phyloP scores from a whole-genome alignment of 83 land plant species.

The Isoetes engelmannii region DNA sequence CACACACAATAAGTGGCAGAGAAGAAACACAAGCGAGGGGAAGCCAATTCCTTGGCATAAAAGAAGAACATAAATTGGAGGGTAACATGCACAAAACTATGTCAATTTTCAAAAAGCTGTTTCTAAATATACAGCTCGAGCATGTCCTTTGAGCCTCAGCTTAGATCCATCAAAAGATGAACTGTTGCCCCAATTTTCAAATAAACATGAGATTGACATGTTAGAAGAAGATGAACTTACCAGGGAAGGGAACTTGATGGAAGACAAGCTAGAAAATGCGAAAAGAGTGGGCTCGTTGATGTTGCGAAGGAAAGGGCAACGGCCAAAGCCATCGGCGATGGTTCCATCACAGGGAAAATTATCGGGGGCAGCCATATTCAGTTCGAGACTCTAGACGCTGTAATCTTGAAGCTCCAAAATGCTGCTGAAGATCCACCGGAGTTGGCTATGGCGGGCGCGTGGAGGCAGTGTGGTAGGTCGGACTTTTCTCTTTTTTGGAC shows the following conservation, averaged over 20 bases:
- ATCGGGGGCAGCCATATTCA: background rate
- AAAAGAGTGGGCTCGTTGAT: conserved; percentile 67
- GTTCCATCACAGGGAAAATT: background rate
- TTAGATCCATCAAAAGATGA: background rate
- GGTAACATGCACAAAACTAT: background rate
- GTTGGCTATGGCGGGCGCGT: background rate
- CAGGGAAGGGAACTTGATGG: conserved; percentile 37
- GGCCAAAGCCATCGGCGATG: conserved; percentile 1
- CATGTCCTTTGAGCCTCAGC: background rate
- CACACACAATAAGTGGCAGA: background rate
- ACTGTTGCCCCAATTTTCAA: background rate
- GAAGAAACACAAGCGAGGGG: conserved; percentile 3
- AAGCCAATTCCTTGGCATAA: background rate
- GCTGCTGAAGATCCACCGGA: conserved; percentile 3
- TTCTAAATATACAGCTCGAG: background rate
- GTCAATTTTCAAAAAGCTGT: background rate
- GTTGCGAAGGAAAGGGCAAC: conserved; percentile 84
- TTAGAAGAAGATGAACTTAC: conserved; percentile 32
- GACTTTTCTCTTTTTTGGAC: too few species aligned
- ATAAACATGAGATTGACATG: background rate
- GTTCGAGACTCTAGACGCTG: background rate
- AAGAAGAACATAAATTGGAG: background rate
- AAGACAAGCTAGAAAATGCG: conserved; percentile 42
- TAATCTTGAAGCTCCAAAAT: conserved; percentile 29
- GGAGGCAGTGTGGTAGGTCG: too few species aligned